Percentiles rank a stretch among this genome's conserved stretches.
Evolutionary conservation across 179 eudicot species (phyloP).

Genomic region (Pouteria campechiana): DNA sequence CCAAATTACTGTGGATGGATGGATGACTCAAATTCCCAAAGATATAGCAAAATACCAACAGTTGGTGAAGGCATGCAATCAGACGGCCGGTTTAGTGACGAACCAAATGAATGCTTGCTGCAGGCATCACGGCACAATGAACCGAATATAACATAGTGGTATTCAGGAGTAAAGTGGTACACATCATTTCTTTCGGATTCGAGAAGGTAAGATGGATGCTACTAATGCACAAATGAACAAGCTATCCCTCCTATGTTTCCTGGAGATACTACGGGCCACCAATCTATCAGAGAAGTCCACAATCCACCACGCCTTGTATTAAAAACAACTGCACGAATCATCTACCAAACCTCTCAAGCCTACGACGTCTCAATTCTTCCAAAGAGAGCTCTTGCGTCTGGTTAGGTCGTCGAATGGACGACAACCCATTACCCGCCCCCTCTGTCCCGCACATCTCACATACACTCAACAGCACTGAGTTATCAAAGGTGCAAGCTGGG

Average conservation of each 20-base stretch:
- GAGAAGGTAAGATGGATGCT: too few species aligned
- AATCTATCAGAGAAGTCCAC: not conserved
- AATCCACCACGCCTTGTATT: not conserved
- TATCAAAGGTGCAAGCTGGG: slow-evolving; percentile 66
- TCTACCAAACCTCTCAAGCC: slow-evolving; percentile 61
- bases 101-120: too few species aligned
- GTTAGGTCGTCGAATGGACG: slow-evolving; percentile 6
- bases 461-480: slow-evolving; percentile 31
- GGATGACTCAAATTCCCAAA: too few species aligned
- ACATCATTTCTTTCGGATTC: too few species aligned
- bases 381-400: slow-evolving; percentile 17
- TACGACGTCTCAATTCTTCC: slow-evolving; percentile 66
- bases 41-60: too few species aligned
- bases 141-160: not conserved
- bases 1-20: slow-evolving; percentile 62
- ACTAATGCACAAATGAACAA: too few species aligned
- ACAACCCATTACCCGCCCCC: slow-evolving; percentile 19
- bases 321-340: slow-evolving; percentile 2
- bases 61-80: too few species aligned
- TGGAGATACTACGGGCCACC: not conserved
- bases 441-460: slow-evolving; percentile 87
- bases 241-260: not conserved
- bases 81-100: too few species aligned
- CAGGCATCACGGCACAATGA: slow-evolving; percentile 8
- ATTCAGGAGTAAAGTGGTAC: too few species aligned